These are phyloP conservation scores for Chaetomium sp. DNA, from an alignment of 2,329 filamentous ascomycete species.

Conservation along the genomic window DNA sequence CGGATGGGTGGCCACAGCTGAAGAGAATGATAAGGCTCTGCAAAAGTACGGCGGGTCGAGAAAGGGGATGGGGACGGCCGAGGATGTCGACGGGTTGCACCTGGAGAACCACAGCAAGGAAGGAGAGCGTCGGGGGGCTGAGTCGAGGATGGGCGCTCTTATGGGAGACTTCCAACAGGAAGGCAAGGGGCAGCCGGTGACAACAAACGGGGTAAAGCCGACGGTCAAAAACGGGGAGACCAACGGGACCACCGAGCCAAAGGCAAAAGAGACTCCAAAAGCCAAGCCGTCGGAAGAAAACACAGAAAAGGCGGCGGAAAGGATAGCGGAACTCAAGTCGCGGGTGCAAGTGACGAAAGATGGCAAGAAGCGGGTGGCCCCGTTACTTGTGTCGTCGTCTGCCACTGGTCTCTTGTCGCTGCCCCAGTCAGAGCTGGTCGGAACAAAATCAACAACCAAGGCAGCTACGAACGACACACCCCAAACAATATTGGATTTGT, in stretches of 20 bases:
- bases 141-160: slow-evolving; percentile 94
- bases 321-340: slow-evolving; percentile 66
- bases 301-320: slow-evolving; percentile 47
- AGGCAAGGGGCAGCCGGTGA: slow-evolving; percentile 42
- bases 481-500: slow-evolving; percentile 79
- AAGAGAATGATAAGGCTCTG: slow-evolving; percentile 87
- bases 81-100: slow-evolving; percentile 81
- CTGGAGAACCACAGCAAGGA: slow-evolving; percentile 90
- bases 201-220: slow-evolving; percentile 45
- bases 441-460: slow-evolving; percentile 60
- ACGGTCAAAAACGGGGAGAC: slow-evolving; percentile 33
- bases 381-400: slow-evolving; percentile 83
- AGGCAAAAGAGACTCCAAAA: slow-evolving; percentile 31
- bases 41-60: slow-evolving; percentile 88
- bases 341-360: slow-evolving; percentile 93
- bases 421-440: slow-evolving; percentile 81
- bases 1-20: slow-evolving; percentile 76
- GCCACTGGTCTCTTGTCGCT: slow-evolving; percentile 81
- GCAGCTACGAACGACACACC: slow-evolving; percentile 63
- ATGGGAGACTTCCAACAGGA: slow-evolving; percentile 74
- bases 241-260: slow-evolving; percentile 34
- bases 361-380: slow-evolving; percentile 91
- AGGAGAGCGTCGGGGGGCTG: slow-evolving; percentile 79
- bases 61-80: slow-evolving; percentile 82
- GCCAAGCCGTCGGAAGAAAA: slow-evolving; percentile 37